Evolutionary conservation across 768 basidiomycete species (phyloP), one percentile per base, ranked within the genome.

Genomic region (Russula brevipes): DNA sequence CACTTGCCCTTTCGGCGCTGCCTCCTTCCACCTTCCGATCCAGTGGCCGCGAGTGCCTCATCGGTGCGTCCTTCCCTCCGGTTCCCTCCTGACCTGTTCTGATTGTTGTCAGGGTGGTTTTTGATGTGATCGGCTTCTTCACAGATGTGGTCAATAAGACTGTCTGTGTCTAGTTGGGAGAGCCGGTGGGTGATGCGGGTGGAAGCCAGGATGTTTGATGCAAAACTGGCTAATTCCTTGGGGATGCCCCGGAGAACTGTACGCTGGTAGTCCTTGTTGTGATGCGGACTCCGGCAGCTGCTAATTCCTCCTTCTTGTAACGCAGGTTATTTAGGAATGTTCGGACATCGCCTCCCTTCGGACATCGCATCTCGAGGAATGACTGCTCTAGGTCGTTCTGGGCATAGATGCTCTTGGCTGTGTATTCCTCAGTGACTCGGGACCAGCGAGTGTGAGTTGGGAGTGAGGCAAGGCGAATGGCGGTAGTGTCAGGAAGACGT

Each of bases 1-100:
- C 45, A 57, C 11, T 46, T 57, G 56, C 45, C 56, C 5, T 57
- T 47, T 4, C 45, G 9, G 35, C 41, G 16, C 16, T 54, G 45
- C 68, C 59, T 60, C 5, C n/a, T 66, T 42, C 47, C 19, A 59
- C 62, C 67, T 5, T 45, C 54, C 0, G 4, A 3, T 2, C 0
- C 5, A 2, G 39, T 54, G 5, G 53, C 53, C 0, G 39, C 39
- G 0, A 51, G 5, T 4, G 50, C 56, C 36, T 46, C 44, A 12
- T 57, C 0, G n/a, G 17, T 6, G 12, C 12, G 17, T 45, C 44
- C 44, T 45, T 45, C 5, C 19, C 24, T 24, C 24, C 24, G 24
- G 24, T 45, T 5, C 44, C 44, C 44, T 9, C n/a, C 8, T n/a
- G 41, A 14, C n/a, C n/a, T 24, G 24, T 24, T 24, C 24, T 24